Base-by-base conservation (phyloP, 257 asterid species). In the Penstemon davidsonii region DNA sequence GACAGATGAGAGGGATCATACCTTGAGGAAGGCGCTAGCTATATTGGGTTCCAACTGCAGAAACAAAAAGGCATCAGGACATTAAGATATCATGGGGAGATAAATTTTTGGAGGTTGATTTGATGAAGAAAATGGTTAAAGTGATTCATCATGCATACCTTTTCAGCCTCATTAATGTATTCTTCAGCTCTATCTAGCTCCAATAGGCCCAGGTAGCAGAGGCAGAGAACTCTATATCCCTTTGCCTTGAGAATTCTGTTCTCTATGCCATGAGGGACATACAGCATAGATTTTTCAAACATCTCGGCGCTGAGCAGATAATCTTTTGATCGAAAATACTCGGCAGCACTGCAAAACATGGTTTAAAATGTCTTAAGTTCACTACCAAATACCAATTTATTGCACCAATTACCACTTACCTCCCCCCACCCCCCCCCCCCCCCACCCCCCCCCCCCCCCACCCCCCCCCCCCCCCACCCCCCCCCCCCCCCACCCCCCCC, bases 101-200 rank as follows among this genome's bases (percentile, higher is more conserved):
- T 60, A 60, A 51, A 15, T 43, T 50, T 70, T 62, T 36, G 5
- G 33, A 57, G 55, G 66, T 66, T 62, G 55, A 58, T 42, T 63
- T 46, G 6, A 67, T 41, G n/a, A 61, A 72, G 62, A 73, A 69
- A 62, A 62, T 56, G 62, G 57, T 56, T 63, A 15, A 47, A 45
- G 13, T 57, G 66, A 47, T 41, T 60, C 57, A 36, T 45, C 41
- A 0, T 59, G 71, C 63, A 64, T 77, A 88, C 99, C 96, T 88
- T 94, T 58, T 86, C 99, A 73, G 99, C 96, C 82, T 94, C 99
- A 71, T 87, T 84, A 45, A 91, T 83, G 77, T 94, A 94, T 80
- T 94, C 99, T 83, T 91, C 87, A 79, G 99, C 96, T 82, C 95
- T 87, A 75, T 90, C 96, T 44, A 91, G 87, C 81, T 87, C 96